Evolutionary conservation across 352 stramenopile genomes (phyloP).

Genomic region (Phytophthora citricola): DNA sequence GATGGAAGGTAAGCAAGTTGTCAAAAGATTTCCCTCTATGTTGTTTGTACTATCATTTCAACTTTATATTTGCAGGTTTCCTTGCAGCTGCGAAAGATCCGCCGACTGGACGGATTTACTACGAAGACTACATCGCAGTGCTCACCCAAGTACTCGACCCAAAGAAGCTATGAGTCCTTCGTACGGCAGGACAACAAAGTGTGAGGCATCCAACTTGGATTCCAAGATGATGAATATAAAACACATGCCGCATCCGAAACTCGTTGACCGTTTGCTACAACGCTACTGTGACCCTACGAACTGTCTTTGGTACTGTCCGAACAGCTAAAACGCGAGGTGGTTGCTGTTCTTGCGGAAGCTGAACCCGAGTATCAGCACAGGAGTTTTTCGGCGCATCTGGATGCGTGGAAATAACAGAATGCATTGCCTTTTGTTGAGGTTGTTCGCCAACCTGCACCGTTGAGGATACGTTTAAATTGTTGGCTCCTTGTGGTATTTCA

Average conservation of each 20-base stretch:
- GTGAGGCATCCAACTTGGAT: background rate
- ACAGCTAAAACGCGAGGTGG: slow-evolving; percentile 11
- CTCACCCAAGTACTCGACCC: slow-evolving; percentile 64
- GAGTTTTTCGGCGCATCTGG: background rate
- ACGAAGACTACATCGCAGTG: slow-evolving; percentile 92
- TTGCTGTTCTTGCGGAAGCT: slow-evolving; percentile 3
- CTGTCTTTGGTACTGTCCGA: slow-evolving; percentile 29
- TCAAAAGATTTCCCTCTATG: too few species aligned
- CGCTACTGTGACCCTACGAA: slow-evolving; percentile 52
- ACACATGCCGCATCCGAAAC: background rate
- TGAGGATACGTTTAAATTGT: background rate
- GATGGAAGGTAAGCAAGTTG: slow-evolving; percentile 65
- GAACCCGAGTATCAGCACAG: background rate
- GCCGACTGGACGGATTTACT: slow-evolving; percentile 90
- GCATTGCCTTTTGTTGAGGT: background rate
- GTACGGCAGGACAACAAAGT: background rate
- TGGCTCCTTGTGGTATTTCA: background rate
- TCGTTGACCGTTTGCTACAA: slow-evolving; percentile 27
- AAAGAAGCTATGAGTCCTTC: slow-evolving; percentile 37
- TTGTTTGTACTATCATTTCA: too few species aligned
- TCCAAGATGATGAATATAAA: too few species aligned
- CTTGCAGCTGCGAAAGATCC: slow-evolving; percentile 82
- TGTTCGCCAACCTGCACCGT: background rate
- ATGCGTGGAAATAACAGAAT: background rate
- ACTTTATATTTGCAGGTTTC: slow-evolving; percentile 56